These are phyloP conservation scores for Zygoascus tannicola DNA, from an alignment of 805 yeast species.

Conservation along the genomic window DNA sequence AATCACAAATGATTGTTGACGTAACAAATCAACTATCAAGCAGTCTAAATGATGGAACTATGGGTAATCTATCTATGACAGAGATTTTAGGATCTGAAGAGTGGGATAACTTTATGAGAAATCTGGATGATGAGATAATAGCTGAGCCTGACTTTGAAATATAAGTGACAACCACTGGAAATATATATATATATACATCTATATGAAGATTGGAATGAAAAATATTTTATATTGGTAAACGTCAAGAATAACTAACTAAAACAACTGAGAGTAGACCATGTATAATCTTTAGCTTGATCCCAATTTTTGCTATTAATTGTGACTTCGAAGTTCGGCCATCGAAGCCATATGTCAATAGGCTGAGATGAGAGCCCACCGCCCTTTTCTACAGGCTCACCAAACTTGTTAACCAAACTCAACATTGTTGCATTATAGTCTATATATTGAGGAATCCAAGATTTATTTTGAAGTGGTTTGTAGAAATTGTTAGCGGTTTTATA, in stretches of 20 bases:
- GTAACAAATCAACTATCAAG: not conserved
- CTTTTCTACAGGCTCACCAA: constrained; percentile 36
- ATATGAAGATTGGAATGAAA: no score
- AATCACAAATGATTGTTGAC: not conserved
- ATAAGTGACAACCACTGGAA: not conserved
- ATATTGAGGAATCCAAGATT: constrained; percentile 16
- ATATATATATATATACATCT: not conserved
- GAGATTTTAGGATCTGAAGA: constrained; percentile 17
- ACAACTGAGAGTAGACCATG: constrained; percentile 22
- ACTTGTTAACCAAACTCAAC: constrained; percentile 23
- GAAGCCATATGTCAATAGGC: constrained; percentile 33
- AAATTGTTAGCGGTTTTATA: constrained; percentile 22
- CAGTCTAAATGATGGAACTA: no score
- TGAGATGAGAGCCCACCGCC: constrained; percentile 31
- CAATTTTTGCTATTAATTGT: constrained; percentile 30
- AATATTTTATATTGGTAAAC: no score
- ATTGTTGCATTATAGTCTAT: constrained; percentile 22
- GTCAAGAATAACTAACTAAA: no score
- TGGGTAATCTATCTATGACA: constrained; percentile 7
- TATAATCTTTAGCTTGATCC: constrained; percentile 27
- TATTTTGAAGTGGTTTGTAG: constrained; percentile 6
- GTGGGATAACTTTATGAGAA: constrained; percentile 18
- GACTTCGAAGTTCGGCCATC: constrained; percentile 32
- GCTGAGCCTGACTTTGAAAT: not conserved
- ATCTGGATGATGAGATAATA: constrained; percentile 1